Evolutionary conservation across 2,329 filamentous ascomycete species (phyloP), one percentile per base, ranked within the genome.

Genomic region (Coniochaeta prunicola): DNA sequence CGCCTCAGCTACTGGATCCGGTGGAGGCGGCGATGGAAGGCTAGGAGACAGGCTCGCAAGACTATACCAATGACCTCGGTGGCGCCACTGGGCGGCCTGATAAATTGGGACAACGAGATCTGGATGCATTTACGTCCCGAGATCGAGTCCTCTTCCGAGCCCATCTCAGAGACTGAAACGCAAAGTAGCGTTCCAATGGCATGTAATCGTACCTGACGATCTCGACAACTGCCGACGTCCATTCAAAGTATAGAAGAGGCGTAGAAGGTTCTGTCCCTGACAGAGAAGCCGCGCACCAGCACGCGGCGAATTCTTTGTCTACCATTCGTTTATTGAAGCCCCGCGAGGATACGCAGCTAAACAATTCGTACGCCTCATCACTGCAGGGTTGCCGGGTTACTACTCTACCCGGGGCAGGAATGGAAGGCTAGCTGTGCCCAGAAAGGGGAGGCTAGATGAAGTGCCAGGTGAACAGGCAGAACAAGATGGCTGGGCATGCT

Each of bases 1-100:
- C 72, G 84, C 19, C 56, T 83, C 19, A 75, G 70, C 53, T 74
- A 76, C 2, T 76, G 73, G 66, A 62, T 80, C 58, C 73, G 73
- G 57, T 71, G 76, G 59, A 72, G 74, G 59, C 60, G 70, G 12
- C 53, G 53, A n/a, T 34, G 53, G 53, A 55, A 31, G 53, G 28
- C 26, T 7, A 55, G 10, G 33, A 34, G 53, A 31, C 53, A 55
- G 33, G 53, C 53, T 34, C 53, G 30, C 74, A 73, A 53, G 66
- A 70, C 53, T 63, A 56, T 73, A 34, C 68, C 73, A 57, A 71
- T 68, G 17, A 71, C 74, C 61, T 68, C 73, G 58, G 71, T 71
- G 3, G 73, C 74, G 15, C 65, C 67, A 64, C 63, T 71, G 60
- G 65, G 61, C 56, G 73, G 73, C 24, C 62, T 76, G 36, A 62